A percentile compares a stretch with the other conserved stretches of the same genome.
These are phyloP conservation scores for Debaryomyces psychrophilus DNA, from an alignment of 1,139 yeast genomes.

Conservation along the genomic window DNA sequence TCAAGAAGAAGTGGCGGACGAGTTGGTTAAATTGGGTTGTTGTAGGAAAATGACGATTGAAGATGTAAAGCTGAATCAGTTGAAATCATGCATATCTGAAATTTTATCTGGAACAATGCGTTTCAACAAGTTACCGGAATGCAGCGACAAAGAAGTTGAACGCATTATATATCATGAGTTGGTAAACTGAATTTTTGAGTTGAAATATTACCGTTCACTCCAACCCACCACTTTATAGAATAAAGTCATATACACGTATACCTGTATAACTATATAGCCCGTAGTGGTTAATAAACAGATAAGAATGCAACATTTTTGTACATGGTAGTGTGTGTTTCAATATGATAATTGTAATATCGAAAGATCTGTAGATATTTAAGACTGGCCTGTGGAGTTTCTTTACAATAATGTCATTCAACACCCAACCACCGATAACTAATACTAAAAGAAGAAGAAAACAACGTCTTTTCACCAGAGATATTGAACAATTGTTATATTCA, in stretches of 20 bases:
- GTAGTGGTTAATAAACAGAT: not conserved
- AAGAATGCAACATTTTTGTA: not conserved
- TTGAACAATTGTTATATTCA: slow-evolving; percentile 76
- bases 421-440: slow-evolving; percentile 1
- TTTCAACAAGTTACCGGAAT: slow-evolving; percentile 7
- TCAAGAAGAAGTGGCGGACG: slow-evolving; percentile 75
- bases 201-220: not conserved
- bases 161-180: slow-evolving; percentile 4
- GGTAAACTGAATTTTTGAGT: not conserved
- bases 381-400: not conserved
- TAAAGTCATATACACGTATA: no score
- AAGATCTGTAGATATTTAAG: not conserved
- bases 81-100: slow-evolving; percentile 2
- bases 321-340: slow-evolving; percentile 1
- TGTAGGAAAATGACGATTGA: slow-evolving; percentile 16
- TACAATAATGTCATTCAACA: slow-evolving; percentile 4
- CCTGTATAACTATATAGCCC: not conserved
- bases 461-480: slow-evolving; percentile 61
- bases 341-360: not conserved
- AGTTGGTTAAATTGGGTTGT: slow-evolving; percentile 38
- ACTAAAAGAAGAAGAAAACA: slow-evolving; percentile 35
- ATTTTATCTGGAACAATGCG: slow-evolving; percentile 4
- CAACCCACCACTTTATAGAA: no score
- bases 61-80: slow-evolving; percentile 7
- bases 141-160: slow-evolving; percentile 1